These are phyloP conservation scores for Coemansia sp. DNA, from an alignment of 192 early-diverging fungal genomes.

Conservation along the genomic window DNA sequence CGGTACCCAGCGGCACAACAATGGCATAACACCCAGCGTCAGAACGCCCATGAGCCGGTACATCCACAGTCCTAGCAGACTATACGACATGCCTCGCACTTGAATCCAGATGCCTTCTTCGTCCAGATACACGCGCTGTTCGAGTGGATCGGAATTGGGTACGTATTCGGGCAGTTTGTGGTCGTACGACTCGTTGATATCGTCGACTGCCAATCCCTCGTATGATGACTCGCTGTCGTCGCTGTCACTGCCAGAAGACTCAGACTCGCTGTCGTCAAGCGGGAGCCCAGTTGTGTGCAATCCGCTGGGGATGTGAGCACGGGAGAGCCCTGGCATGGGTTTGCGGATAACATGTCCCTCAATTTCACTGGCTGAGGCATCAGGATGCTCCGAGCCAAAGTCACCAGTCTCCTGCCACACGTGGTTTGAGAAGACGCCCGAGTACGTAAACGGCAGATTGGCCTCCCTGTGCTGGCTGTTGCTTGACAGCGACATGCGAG, in stretches of 20 bases:
- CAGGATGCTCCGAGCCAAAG: not conserved
- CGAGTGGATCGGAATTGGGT: slow-evolving; percentile 38
- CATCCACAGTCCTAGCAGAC: slow-evolving; percentile 49
- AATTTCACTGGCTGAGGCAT: not conserved
- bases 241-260: slow-evolving; percentile 7
- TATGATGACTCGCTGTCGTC: slow-evolving; percentile 48
- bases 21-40: slow-evolving; percentile 68
- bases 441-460: slow-evolving; percentile 49
- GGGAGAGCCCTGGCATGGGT: not conserved
- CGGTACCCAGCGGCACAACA: slow-evolving; percentile 87
- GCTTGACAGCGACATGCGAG: slow-evolving; percentile 13
- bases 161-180: slow-evolving; percentile 53
- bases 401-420: slow-evolving; percentile 12
- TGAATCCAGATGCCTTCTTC: slow-evolving; percentile 68
- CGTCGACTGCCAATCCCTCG: slow-evolving; percentile 52
- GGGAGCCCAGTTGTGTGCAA: slow-evolving; percentile 26
- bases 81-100: slow-evolving; percentile 62
- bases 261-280: slow-evolving; percentile 22
- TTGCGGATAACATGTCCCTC: not conserved
- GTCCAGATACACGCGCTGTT: slow-evolving; percentile 60
- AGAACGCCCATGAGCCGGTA: slow-evolving; percentile 68
- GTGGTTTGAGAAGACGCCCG: slow-evolving; percentile 45
- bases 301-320: slow-evolving; percentile 29
- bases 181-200: slow-evolving; percentile 55
- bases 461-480: slow-evolving; percentile 7